Conservation (phyloP, 2,329 filamentous ascomycete genomes). For the Cordyceps militaris region DNA sequence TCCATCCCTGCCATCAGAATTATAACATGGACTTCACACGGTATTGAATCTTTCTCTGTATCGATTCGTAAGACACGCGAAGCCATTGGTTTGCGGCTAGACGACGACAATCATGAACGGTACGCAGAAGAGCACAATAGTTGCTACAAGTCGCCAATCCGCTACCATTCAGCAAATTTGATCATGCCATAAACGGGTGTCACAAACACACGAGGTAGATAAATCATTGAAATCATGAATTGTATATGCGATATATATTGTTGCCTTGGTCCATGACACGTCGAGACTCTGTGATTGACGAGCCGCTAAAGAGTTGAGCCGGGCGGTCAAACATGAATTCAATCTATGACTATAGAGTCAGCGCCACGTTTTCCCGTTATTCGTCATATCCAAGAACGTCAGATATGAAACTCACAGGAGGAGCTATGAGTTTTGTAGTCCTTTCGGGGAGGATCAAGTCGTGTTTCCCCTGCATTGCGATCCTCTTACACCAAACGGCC, state of each 20-base stretch:
- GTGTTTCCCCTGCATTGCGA: constrained; percentile 50
- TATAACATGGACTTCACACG: not conserved
- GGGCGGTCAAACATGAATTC: constrained; percentile 53
- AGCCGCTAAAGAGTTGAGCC: constrained; percentile 57
- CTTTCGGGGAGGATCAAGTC: constrained; percentile 49
- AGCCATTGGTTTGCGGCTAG: constrained; percentile 36
- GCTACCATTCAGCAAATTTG: constrained; percentile 33
- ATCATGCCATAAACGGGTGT: constrained; percentile 53
- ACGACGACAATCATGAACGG: constrained; percentile 43
- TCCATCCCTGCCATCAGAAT: too few relatives aligned
- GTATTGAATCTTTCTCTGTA: not conserved
- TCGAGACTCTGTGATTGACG: constrained; percentile 53
- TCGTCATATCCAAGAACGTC: too few relatives aligned
- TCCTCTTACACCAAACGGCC: constrained; percentile 52
- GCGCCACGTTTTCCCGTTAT: too few relatives aligned
- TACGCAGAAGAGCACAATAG: constrained; percentile 58
- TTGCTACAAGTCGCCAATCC: constrained; percentile 42
- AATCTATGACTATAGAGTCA: too few relatives aligned
- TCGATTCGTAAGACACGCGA: constrained; percentile 23
- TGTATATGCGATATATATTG: constrained; percentile 54
- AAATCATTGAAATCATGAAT: constrained; percentile 54
- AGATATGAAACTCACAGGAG: constrained; percentile 32
- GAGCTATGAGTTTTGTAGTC: constrained; percentile 53
- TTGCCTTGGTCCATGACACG: constrained; percentile 57
- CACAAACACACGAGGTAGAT: constrained; percentile 55